These are phyloP conservation scores for Pythium grandisporangium DNA, from an alignment of 352 stramenopile species.

Conservation along the genomic window DNA sequence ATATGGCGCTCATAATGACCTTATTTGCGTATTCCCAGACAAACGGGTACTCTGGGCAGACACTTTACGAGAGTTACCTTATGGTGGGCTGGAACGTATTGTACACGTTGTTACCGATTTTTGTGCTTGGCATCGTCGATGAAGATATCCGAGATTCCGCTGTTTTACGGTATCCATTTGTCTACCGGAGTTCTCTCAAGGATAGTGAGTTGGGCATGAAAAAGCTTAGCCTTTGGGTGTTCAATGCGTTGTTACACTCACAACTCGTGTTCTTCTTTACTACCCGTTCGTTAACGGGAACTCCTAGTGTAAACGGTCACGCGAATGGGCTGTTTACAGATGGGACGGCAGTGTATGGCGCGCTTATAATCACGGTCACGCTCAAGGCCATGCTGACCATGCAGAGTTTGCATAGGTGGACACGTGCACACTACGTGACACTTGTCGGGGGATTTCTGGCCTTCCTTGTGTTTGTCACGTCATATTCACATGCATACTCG, in stretches of 20 bases:
- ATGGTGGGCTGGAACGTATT: constrained; percentile 95
- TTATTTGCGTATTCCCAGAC: constrained; percentile 82
- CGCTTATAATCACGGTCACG: constrained; percentile 64
- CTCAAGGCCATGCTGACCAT: constrained; percentile 67
- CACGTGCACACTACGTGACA: constrained; percentile 54
- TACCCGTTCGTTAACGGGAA: constrained; percentile 23
- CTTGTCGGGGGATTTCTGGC: constrained; percentile 47
- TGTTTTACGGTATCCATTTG: constrained; percentile 68
- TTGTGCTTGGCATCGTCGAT: constrained; percentile 76
- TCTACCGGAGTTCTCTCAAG: constrained; percentile 64
- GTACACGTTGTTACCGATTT: constrained; percentile 91
- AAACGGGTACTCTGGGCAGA: constrained; percentile 91
- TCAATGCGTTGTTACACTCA: constrained; percentile 68
- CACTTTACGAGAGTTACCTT: constrained; percentile 80
- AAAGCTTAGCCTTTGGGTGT: constrained; percentile 51
- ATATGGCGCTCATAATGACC: constrained; percentile 92
- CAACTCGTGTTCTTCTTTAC: constrained; percentile 66
- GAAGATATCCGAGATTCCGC: constrained; percentile 73
- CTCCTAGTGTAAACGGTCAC: constrained; percentile 29
- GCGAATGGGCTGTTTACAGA: constrained; percentile 61
- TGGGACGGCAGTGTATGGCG: constrained; percentile 70
- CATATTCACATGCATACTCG: constrained; percentile 57
- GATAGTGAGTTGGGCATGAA: constrained; percentile 53
- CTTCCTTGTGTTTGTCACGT: constrained; percentile 63
- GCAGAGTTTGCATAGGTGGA: constrained; percentile 75